These are phyloP conservation scores for Coprinopsis strossmayeri DNA, from an alignment of 768 basidiomycete genomes.

Conservation along the genomic window DNA sequence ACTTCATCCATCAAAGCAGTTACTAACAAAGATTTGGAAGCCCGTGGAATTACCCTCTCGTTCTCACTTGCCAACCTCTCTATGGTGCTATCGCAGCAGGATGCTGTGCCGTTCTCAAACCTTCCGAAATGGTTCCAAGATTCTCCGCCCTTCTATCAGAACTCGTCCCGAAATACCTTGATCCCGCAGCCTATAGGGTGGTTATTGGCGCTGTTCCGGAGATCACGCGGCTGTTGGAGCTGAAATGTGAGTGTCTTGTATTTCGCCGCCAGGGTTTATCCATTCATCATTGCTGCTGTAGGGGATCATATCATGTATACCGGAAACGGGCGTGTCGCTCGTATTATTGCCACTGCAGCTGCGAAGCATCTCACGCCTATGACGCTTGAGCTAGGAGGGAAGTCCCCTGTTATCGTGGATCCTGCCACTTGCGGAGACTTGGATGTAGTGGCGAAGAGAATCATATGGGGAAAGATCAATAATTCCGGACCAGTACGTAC, in stretches of 20 bases:
- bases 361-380: constrained; percentile 72
- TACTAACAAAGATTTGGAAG: constrained; percentile 69
- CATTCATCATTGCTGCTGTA: constrained; percentile 2
- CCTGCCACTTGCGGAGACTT: constrained; percentile 62
- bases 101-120: constrained; percentile 65
- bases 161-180: constrained; percentile 71
- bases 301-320: constrained; percentile 68
- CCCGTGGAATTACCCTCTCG: constrained; percentile 52
- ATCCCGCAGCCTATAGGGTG: constrained; percentile 55
- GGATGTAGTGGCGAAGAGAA: constrained; percentile 53
- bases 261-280: constrained; percentile 38
- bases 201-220: constrained; percentile 65
- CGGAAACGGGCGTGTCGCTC: constrained; percentile 55
- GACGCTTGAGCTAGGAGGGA: constrained; percentile 45
- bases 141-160: constrained; percentile 54
- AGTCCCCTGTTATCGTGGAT: constrained; percentile 72
- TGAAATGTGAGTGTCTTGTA: too few species aligned
- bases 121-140: constrained; percentile 62
- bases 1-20: constrained; percentile 65
- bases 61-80: constrained; percentile 2
- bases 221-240: too few species aligned
- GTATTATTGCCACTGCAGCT: constrained; percentile 65
- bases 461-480: constrained; percentile 76
- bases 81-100: constrained; percentile 76
- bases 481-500: constrained; percentile 83